Evolutionary conservation across 2,329 filamentous ascomycete species (phyloP).

Genomic region (Penicillium sp.): DNA sequence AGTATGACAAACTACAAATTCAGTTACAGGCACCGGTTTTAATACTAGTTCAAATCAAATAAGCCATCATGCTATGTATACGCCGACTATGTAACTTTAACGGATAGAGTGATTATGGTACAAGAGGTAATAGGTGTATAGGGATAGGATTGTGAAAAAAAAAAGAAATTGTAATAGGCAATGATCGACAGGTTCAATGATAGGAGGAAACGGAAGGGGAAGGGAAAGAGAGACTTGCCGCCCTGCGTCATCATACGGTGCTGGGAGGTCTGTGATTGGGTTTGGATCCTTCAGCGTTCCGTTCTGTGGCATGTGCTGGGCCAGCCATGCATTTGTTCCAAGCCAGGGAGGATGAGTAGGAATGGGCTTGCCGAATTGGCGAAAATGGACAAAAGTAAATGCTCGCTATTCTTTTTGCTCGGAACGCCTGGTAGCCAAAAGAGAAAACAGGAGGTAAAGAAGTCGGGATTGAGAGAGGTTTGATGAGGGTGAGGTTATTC

Average conservation of each 20-base stretch:
- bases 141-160: slow-evolving; percentile 8
- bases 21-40: too few relatives aligned
- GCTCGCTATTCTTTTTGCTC: slow-evolving; percentile 17
- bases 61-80: slow-evolving; percentile 21
- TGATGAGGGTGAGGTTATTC: slow-evolving; percentile 20
- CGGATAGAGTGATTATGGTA: slow-evolving; percentile 21
- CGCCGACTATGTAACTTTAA: slow-evolving; percentile 16
- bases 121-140: slow-evolving; percentile 18
- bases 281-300: neutral
- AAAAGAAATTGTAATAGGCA: slow-evolving; percentile 3
- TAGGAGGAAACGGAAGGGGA: slow-evolving; percentile 2
- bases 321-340: neutral
- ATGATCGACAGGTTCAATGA: neutral
- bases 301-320: slow-evolving; percentile 1
- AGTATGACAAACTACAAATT: too few relatives aligned
- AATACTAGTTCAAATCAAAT: neutral
- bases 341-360: neutral
- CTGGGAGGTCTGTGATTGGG: neutral
- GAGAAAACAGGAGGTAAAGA: slow-evolving; percentile 2
- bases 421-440: slow-evolving; percentile 18
- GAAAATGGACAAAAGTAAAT: neutral
- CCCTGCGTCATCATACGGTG: neutral
- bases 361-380: neutral
- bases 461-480: neutral
- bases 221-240: neutral